Percentiles rank a stretch among this genome's conserved stretches.
Evolutionary conservation across 352 stramenopile species (phyloP).

Genomic region (Peronospora farinosa): DNA sequence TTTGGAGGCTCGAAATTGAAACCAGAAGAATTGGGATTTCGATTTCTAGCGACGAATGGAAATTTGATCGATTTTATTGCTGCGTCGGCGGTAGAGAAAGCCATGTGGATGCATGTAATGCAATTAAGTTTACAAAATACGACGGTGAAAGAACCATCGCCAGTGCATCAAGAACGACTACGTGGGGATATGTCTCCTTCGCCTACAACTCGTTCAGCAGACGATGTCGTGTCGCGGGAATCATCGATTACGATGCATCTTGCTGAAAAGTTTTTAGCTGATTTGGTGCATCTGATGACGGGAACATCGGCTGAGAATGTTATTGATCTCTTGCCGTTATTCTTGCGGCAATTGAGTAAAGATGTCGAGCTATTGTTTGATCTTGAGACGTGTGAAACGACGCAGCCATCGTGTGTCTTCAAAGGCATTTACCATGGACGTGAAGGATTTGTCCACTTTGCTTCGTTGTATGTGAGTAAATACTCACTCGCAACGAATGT

Average conservation of each 20-base stretch:
- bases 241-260: conserved; percentile 62
- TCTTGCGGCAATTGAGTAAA: conserved; percentile 80
- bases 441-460: conserved; percentile 82
- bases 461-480: conserved; percentile 73
- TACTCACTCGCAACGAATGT: conserved; percentile 58
- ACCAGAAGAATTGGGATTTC: conserved; percentile 73
- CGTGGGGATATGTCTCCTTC: conserved; percentile 21
- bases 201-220: conserved; percentile 25
- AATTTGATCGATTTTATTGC: conserved; percentile 83
- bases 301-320: conserved; percentile 34
- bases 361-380: conserved; percentile 82
- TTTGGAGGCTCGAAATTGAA: conserved; percentile 78
- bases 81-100: conserved; percentile 63
- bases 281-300: conserved; percentile 53
- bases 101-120: conserved; percentile 83
- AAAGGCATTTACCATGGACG: conserved; percentile 84
- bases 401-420: conserved; percentile 76
- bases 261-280: conserved; percentile 61
- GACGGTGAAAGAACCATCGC: conserved; percentile 36
- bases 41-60: conserved; percentile 76
- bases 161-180: conserved; percentile 32
- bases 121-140: conserved; percentile 53
- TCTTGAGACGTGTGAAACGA: conserved; percentile 65
- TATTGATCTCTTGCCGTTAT: conserved; percentile 51
- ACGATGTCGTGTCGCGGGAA: conserved; percentile 49